Base-by-base conservation (phyloP, 176 grass and related monocot genomes). In the Hordeum marinum region DNA sequence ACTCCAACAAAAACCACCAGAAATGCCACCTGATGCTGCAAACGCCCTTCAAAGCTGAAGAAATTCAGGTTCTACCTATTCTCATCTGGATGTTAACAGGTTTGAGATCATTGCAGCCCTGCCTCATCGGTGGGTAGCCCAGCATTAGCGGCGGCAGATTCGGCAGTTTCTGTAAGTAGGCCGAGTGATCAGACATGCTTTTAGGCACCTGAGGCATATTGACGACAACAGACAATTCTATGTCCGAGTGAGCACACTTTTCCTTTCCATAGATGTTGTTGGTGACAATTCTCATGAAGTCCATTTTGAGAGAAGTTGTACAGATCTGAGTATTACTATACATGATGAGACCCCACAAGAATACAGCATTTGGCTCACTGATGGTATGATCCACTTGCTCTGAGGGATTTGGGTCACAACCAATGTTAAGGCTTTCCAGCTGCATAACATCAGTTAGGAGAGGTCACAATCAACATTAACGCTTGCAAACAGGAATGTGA, bases 271-370 rank as follows among this genome's bases (percentile, higher is more conserved):
- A 94, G 72, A 83, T 82, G 61, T 79, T 82, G 59, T 83, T 92
- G 26, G 66, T 84, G 43, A 92, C 29, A 86, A 63, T 88, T 77
- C 75, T 92, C 93, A 88, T 92, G 79, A 94, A 94, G 31, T 94
- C 85, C 52, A 88, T 46, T 88, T 90, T 88, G 63, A 92, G 68
- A 73, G 75, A 84, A 68, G 46, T 5, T 58, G 76, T 85, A 75
- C 81, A 68, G 21, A 94, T 86, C 59, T 76, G 59, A 39, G 72
- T 81, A 58, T 36, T 57, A 45, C 57, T 80, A 69, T 62, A 75
- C 20, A 82, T 62, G 58, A 94, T 62, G 58, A 94, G 84, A 55
- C 93, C 93, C 93, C 93, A 92, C 71, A 90, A 88, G 80, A 90
- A 94, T 64, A 90, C 80, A 41, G 72, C 82, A 80, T 94, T 88